Percentiles rank a stretch among this genome's conserved stretches.
phyloP scores from a whole-genome alignment of 2,329 filamentous ascomycete genomes.

The Dryadomyces quercus-mongolicae region DNA sequence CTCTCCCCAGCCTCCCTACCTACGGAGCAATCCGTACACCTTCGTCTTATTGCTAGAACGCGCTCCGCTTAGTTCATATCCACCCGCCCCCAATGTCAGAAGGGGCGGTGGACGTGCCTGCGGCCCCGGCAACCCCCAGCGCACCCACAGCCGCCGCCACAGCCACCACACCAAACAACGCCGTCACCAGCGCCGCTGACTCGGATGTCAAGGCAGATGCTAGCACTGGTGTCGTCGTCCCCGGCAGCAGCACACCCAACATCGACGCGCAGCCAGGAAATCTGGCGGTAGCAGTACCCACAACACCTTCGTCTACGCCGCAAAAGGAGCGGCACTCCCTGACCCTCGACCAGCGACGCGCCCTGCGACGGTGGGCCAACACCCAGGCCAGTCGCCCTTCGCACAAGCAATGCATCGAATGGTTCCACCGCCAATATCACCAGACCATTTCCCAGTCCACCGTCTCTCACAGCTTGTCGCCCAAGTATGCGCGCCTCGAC shows the following conservation, averaged over 20 bases:
- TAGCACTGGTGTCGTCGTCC: not conserved
- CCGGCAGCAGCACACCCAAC: not conserved
- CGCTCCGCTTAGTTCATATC: not conserved
- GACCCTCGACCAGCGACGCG: slow-evolving; percentile 49
- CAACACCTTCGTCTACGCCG: slow-evolving; percentile 10
- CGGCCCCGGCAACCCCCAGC: slow-evolving; percentile 1
- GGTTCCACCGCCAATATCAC: slow-evolving; percentile 46
- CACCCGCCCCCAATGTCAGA: slow-evolving; percentile 8
- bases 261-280: not conserved
- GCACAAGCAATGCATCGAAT: slow-evolving; percentile 51
- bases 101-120: slow-evolving; percentile 5
- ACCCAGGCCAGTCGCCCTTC: slow-evolving; percentile 42
- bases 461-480: slow-evolving; percentile 49
- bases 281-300: not conserved
- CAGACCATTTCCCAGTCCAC: slow-evolving; percentile 51
- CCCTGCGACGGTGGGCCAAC: slow-evolving; percentile 47
- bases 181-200: not conserved
- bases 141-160: not conserved
- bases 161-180: not conserved
- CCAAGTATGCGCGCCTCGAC: slow-evolving; percentile 50
- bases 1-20: too few relatives aligned
- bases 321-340: slow-evolving; percentile 44
- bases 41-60: too few relatives aligned
- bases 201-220: not conserved
- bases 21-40: too few relatives aligned